Evolutionary conservation across 352 stramenopile genomes (phyloP).

Genomic region (Phytophthora cryptogea): DNA sequence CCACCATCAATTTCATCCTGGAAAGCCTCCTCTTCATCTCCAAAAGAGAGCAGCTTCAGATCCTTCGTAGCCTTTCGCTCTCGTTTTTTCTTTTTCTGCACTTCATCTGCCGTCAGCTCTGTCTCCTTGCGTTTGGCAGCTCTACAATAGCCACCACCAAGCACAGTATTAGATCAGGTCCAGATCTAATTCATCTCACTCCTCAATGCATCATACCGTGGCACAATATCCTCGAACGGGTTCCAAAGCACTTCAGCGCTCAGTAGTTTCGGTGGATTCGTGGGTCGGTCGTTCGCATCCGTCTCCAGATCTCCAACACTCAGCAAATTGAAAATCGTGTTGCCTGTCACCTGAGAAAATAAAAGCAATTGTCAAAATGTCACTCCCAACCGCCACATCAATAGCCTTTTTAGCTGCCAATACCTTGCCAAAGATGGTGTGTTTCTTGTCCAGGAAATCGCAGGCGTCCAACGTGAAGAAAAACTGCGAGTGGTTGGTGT

Average conservation of each 20-base stretch:
- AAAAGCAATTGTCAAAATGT: slow-evolving; percentile 36
- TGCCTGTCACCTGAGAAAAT: slow-evolving; percentile 87
- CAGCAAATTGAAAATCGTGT: slow-evolving; percentile 98
- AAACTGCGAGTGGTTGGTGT: slow-evolving; percentile 95
- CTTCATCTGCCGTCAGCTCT: slow-evolving; percentile 28
- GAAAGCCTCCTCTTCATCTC: slow-evolving; percentile 86
- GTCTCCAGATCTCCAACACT: slow-evolving; percentile 89
- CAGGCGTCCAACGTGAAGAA: slow-evolving; percentile 97
- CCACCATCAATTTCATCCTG: slow-evolving; percentile 45
- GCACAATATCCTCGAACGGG: slow-evolving; percentile 95
- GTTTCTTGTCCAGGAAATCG: slow-evolving; percentile 94
- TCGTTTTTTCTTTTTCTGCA: slow-evolving; percentile 72
- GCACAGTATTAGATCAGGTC: neutral
- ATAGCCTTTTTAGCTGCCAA: neutral
- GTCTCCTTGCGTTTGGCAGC: slow-evolving; percentile 35
- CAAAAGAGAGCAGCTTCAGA: slow-evolving; percentile 96
- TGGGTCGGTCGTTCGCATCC: slow-evolving; percentile 79
- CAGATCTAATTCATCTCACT: neutral
- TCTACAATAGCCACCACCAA: slow-evolving; percentile 19
- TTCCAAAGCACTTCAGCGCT: slow-evolving; percentile 94
- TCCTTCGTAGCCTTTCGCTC: slow-evolving; percentile 93
- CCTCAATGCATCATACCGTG: slow-evolving; percentile 40
- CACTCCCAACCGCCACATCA: neutral
- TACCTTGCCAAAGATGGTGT: slow-evolving; percentile 93
- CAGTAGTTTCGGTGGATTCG: slow-evolving; percentile 78